phyloP scores from a whole-genome alignment of 768 basidiomycete species.

The Kwoniella shandongensis region DNA sequence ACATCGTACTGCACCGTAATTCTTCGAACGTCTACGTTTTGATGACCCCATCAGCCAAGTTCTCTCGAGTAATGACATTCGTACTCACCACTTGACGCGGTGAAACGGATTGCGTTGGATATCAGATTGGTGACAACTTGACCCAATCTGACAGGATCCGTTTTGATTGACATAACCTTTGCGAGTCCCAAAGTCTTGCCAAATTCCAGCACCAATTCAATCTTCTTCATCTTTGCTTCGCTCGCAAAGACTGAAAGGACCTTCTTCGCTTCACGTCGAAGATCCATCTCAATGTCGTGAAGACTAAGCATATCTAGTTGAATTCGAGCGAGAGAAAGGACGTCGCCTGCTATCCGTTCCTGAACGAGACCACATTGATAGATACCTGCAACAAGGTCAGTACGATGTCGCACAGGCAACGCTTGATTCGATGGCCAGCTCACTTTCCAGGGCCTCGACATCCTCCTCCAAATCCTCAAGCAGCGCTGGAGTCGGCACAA shows the following conservation, averaged over 20 bases:
- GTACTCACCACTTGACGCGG: slow-evolving; percentile 31
- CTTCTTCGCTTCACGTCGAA: slow-evolving; percentile 46
- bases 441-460: slow-evolving; percentile 51
- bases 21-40: slow-evolving; percentile 15
- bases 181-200: slow-evolving; percentile 44
- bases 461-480: slow-evolving; percentile 49
- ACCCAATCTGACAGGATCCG: slow-evolving; percentile 46
- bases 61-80: not conserved
- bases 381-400: slow-evolving; percentile 18
- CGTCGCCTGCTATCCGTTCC: slow-evolving; percentile 51
- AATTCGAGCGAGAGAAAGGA: slow-evolving; percentile 44
- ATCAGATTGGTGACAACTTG: slow-evolving; percentile 53
- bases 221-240: slow-evolving; percentile 49
- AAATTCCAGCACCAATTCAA: slow-evolving; percentile 47
- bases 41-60: not conserved
- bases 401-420: no score
- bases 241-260: slow-evolving; percentile 50
- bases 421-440: slow-evolving; percentile 8
- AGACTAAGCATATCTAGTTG: slow-evolving; percentile 50
- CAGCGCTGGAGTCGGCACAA: slow-evolving; percentile 36
- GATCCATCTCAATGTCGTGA: slow-evolving; percentile 48
- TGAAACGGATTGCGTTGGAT: slow-evolving; percentile 52
- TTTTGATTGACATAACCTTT: slow-evolving; percentile 29
- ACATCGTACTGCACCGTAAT: slow-evolving; percentile 50
- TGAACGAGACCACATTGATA: slow-evolving; percentile 46